Percentiles rank a stretch among this genome's conserved stretches.
Conservation (phyloP, 371 early-diverging fungal genomes). For the Mucor mucedo region DNA sequence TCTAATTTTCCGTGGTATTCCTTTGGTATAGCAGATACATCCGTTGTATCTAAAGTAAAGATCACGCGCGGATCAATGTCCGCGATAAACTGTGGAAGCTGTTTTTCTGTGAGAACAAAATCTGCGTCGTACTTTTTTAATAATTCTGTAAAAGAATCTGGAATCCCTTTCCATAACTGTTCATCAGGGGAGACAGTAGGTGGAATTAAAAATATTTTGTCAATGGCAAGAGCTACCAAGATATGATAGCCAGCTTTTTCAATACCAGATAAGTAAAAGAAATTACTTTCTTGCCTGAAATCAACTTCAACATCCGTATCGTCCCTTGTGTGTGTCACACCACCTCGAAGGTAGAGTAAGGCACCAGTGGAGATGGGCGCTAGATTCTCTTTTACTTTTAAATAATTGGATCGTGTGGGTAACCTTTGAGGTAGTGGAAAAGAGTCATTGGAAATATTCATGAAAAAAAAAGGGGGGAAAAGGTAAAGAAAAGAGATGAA, state of each 20-base stretch:
- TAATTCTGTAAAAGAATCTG: conserved; percentile 39
- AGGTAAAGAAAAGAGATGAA: not conserved
- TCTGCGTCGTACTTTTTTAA: conserved; percentile 58
- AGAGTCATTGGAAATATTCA: not conserved
- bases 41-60: conserved; percentile 30
- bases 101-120: conserved; percentile 38
- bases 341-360: conserved; percentile 47
- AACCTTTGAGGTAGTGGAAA: conserved; percentile 1
- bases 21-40: conserved; percentile 7
- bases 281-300: conserved; percentile 63
- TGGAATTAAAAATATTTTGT: conserved; percentile 48
- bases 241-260: conserved; percentile 60
- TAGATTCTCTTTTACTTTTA: conserved; percentile 24
- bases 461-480: not conserved
- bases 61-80: conserved; percentile 38
- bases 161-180: conserved; percentile 61
- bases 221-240: conserved; percentile 41
- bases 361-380: conserved; percentile 8
- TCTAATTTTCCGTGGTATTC: conserved; percentile 2
- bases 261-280: conserved; percentile 61
- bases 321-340: conserved; percentile 36
- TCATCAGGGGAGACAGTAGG: conserved; percentile 47
- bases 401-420: conserved; percentile 7
- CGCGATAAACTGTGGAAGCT: conserved; percentile 31
- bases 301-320: conserved; percentile 61